Percentiles rank a stretch among this genome's conserved stretches.
Conservation (phyloP, 2,329 filamentous ascomycete genomes). For the Talaromyces sp. region DNA sequence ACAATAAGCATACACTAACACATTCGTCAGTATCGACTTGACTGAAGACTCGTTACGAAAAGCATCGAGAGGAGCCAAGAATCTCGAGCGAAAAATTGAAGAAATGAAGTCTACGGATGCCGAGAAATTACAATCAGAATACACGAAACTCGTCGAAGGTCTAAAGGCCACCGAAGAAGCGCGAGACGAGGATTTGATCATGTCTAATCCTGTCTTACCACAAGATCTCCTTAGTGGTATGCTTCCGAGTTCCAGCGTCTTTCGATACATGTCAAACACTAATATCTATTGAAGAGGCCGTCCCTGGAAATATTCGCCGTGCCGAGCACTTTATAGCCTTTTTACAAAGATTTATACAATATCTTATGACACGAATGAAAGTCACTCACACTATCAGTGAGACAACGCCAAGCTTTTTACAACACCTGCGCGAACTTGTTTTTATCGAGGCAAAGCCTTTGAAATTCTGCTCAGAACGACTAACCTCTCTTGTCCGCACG, state of each 20-base stretch:
- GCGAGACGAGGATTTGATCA: slow-evolving; percentile 90
- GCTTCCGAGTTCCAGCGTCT: not conserved
- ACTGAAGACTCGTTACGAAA: slow-evolving; percentile 92
- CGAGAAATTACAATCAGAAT: slow-evolving; percentile 91
- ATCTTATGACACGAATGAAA: slow-evolving; percentile 97
- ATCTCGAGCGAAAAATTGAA: slow-evolving; percentile 83
- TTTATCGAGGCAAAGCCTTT: slow-evolving; percentile 97
- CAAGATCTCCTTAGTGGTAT: slow-evolving; percentile 77
- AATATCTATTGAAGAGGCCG: slow-evolving; percentile 61
- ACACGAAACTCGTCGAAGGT: slow-evolving; percentile 91
- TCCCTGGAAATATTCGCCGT: slow-evolving; percentile 92
- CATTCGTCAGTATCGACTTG: slow-evolving; percentile 78
- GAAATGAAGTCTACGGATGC: slow-evolving; percentile 97
- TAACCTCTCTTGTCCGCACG: slow-evolving; percentile 91
- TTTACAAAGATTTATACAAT: slow-evolving; percentile 94
- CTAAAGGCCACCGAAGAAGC: slow-evolving; percentile 84
- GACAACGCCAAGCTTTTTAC: slow-evolving; percentile 88
- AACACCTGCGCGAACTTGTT: slow-evolving; percentile 89
- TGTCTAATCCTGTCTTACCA: slow-evolving; percentile 91
- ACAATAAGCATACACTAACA: not conserved
- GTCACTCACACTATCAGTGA: slow-evolving; percentile 96
- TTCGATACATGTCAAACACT: not conserved
- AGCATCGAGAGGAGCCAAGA: slow-evolving; percentile 85
- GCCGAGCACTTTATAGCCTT: slow-evolving; percentile 96
- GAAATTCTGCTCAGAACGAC: slow-evolving; percentile 85